phyloP scores from a whole-genome alignment of 1,139 yeast species.

The Candida albicans region DNA sequence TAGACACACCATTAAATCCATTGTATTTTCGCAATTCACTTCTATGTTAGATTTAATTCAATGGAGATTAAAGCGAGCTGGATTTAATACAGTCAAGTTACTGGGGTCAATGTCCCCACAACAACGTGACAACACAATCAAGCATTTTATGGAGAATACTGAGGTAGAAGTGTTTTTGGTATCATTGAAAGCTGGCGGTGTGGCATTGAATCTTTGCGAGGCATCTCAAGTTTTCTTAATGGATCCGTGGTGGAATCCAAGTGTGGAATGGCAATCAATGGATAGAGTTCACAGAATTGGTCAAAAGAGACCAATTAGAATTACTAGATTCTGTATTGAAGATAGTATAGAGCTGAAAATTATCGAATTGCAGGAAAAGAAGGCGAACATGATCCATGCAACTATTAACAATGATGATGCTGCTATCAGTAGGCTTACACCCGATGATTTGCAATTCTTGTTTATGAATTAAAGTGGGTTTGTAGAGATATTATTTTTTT shows the following conservation, averaged over 20 bases:
- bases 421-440: conserved; percentile 83
- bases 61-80: conserved; percentile 92
- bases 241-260: conserved; percentile 99
- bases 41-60: conserved; percentile 94
- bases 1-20: conserved; percentile 84
- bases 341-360: conserved; percentile 96
- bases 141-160: conserved; percentile 88
- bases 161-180: conserved; percentile 91
- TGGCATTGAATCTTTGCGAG: conserved; percentile 91
- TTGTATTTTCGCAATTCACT: conserved; percentile 95
- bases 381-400: conserved; percentile 97
- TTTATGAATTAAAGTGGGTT: conserved; percentile 60
- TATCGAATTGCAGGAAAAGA: conserved; percentile 92
- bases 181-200: conserved; percentile 97
- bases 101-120: conserved; percentile 97
- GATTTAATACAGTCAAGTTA: conserved; percentile 87
- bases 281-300: conserved; percentile 98
- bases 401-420: conserved; percentile 90
- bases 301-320: conserved; percentile 91
- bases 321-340: conserved; percentile 88
- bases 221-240: conserved; percentile 93
- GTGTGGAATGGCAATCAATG: conserved; percentile 97
- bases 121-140: conserved; percentile 88
- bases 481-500: background rate
- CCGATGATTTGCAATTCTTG: conserved; percentile 91